Evolutionary conservation across 2,329 filamentous ascomycete genomes (phyloP), one percentile per base, ranked within the genome.

Genomic region (Penicillium sp.): DNA sequence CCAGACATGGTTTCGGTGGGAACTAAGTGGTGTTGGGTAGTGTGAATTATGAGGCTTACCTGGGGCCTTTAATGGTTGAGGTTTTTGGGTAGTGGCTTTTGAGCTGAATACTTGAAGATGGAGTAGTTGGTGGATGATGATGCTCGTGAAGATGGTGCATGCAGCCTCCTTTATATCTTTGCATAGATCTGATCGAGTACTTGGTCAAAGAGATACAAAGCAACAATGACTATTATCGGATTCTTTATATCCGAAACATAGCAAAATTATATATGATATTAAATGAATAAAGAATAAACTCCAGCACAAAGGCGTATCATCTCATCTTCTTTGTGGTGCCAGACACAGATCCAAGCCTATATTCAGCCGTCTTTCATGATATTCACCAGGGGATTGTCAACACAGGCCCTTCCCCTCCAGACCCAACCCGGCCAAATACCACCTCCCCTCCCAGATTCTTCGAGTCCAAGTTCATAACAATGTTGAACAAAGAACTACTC

Each of bases 401-500:
- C 2, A 66, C 57, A 7, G 61, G 29, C 9, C 56, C 58, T 38
- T 64, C 64, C 24, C 60, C 53, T 3, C 59, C 61, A 17, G 61
- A 62, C 1, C 63, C 63, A 2, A 61, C 57, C 21, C 59, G 55
- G n/a, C 63, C 62, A 53, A 64, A 59, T 15, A 69, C 65, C 15
- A 71, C 58, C 54, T 70, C 65, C n/a, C 64, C 67, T 15, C 56
- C 42, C 0, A 58, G 43, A 32, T 58, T 51, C 13, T 49, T 43
- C 4, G 60, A 52, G 10, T 62, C 55, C 41, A 69, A 52, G 32
- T 62, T 58, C 63, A 67, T 69, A 21, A 69, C 58, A 34, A 70
- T 70, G 24, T 68, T 68, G 44, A 70, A 70, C 29, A 69, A 53
- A 7, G 68, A 63, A 39, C 57, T 65, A 28, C 58, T 65, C 8